Evolutionary conservation across 257 asterid species (phyloP), one percentile per base, ranked within the genome.

Genomic region (Plantago elongata): DNA sequence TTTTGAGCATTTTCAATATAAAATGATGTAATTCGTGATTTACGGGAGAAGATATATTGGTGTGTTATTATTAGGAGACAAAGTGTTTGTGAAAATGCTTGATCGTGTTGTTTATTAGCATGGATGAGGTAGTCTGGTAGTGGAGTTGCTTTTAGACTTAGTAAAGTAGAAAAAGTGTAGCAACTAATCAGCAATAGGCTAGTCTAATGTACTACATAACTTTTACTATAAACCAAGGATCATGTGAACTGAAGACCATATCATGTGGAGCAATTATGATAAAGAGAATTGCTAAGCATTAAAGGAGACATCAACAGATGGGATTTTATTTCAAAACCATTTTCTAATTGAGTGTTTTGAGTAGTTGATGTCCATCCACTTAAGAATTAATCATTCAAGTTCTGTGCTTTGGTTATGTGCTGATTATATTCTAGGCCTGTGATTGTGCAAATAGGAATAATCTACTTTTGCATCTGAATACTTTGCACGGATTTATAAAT

Each of bases 211-310:
- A 34, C 29, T 51, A 44, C 13, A 43, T 45, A 54, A 37, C 56
- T 67, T 27, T 45, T 45, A 55, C 46, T 51, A 60, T 51, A 58
- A 45, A 51, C 63, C 51, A 14, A 22, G 58, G 34, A 10, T 62
- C 77, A 72, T 62, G 81, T 72, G 78, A 64, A 58, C 61, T 62
- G 38, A 50, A 43, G 60, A 45, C 59, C n/a, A 54, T 51, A 38
- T 16, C 71, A 72, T 72, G 66, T 73, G 77, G 74, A 70, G 60
- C 14, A 16, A 72, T 63, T 58, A 66, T 57, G 29, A 45, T 49
- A 64, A 34, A 42, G 45, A 64, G 29, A 51, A 0, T 3, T 51
- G 43, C 13, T 62, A 47, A 63, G 11, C 48, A 18, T 58, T 49
- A 64, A 59, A 74, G 37, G 13, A 48, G 47, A 62, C 54, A 48